A percentile compares a stretch with the other conserved stretches of the same genome.
Conservation (phyloP, 2,329 filamentous ascomycete species). For the Gremmenia infestans region DNA sequence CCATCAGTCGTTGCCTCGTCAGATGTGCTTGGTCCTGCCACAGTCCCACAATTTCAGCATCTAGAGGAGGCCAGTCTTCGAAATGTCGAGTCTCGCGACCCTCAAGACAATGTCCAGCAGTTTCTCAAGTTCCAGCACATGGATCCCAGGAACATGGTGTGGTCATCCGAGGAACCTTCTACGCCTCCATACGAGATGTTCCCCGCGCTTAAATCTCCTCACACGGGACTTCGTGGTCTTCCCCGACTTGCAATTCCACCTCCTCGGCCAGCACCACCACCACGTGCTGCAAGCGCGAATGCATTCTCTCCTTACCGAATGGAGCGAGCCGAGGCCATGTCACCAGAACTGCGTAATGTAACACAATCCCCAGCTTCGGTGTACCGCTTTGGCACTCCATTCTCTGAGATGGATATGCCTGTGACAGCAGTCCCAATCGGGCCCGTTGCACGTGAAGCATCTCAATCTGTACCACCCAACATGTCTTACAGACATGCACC, state of each 20-base stretch:
- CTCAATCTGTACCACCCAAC: conserved; percentile 88
- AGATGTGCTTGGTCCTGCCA: conserved; percentile 73
- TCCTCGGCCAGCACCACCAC: conserved; percentile 26
- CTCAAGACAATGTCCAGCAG: conserved; percentile 88
- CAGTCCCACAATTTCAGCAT: conserved; percentile 58
- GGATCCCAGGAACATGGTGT: conserved; percentile 35
- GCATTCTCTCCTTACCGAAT: conserved; percentile 47
- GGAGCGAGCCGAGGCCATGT: conserved; percentile 46
- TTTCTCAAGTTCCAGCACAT: conserved; percentile 82
- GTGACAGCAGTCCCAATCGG: conserved; percentile 67
- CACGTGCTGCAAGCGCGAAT: conserved; percentile 28
- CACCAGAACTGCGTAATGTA: conserved; percentile 49
- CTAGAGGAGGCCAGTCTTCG: conserved; percentile 71
- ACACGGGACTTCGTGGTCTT: conserved; percentile 52
- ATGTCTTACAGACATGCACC: conserved; percentile 68
- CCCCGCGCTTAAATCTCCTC: conserved; percentile 40
- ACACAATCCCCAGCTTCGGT: conserved; percentile 50
- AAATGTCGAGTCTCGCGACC: conserved; percentile 66
- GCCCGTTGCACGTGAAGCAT: conserved; percentile 70
- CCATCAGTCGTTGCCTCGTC: conserved; percentile 88
- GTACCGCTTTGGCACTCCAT: conserved; percentile 78
- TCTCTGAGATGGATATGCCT: conserved; percentile 87
- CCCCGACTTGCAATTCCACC: conserved; percentile 59
- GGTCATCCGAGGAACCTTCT: conserved; percentile 54
- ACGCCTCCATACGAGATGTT: conserved; percentile 66